phyloP scores from a whole-genome alignment of 2,329 filamentous ascomycete species.

The Pestalotiopsis fici region DNA sequence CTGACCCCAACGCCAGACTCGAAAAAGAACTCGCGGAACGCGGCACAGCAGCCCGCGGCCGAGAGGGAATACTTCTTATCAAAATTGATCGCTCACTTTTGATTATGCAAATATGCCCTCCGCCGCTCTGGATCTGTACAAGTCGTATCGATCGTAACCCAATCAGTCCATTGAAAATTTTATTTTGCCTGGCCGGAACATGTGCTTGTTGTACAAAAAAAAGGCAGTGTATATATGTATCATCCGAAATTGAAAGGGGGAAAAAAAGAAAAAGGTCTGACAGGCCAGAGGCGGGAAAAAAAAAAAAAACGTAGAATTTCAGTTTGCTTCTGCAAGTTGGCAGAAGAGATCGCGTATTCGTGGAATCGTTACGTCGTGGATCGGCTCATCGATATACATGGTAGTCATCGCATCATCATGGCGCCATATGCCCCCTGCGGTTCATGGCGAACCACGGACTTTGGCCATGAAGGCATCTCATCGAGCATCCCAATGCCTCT shows the following conservation, averaged over 20 bases:
- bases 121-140: not conserved
- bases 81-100: not conserved
- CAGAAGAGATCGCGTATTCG: not conserved
- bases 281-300: not conserved
- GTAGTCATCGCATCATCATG: not conserved
- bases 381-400: not conserved
- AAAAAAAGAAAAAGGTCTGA: not conserved
- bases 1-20: not conserved
- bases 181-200: not conserved
- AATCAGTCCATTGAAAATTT: not conserved
- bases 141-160: conserved; percentile 3
- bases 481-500: conserved; percentile 57
- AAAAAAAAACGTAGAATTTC: not conserved
- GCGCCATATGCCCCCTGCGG: not conserved
- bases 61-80: not conserved
- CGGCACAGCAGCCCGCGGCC: not conserved
- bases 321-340: not conserved
- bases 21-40: not conserved
- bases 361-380: not conserved
- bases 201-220: not conserved
- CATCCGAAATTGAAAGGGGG: not conserved
- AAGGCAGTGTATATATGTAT: not conserved
- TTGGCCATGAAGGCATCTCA: not conserved
- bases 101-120: not conserved
- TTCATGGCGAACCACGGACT: not conserved